Base-by-base conservation (phyloP, 192 early-diverging fungal species). In the Backusella tuberculispora region DNA sequence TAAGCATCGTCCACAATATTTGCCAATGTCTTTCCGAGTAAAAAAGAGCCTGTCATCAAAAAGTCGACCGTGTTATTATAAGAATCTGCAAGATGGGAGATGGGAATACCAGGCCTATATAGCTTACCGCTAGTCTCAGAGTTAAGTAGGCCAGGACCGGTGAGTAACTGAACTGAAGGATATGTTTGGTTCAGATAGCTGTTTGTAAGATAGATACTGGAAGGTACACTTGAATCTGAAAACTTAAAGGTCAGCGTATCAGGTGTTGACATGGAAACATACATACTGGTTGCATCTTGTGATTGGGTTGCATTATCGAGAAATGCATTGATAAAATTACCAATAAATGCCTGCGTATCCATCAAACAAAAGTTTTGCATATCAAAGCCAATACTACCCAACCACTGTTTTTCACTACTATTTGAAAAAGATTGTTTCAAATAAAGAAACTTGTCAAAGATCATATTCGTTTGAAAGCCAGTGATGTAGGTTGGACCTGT, bases 381-480 rank as follows among this genome's bases (percentile, higher is more conserved):
- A 37, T 78, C 65, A 45, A 77, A 74, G 8, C 74, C 77, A 76
- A 67, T 56, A 78, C n/a, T 19, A 19, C 68, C 10, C 12, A 24
- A 34, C 42, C 44, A 46, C 38, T 69, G 26, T 43, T 69, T 69
- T 15, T 29, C 9, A 4, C 43, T 26, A 43, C 21, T 45, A 17
- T 47, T 17, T 4, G 42, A 29, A 60, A 60, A 60, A 4, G 53
- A 24, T 13, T 60, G 53, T 60, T 60, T 60, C 13, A 45, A 13
- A 43, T 47, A 19, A 2, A 82, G 66, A 48, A 69, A 78, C 48
- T 82, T 82, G 29, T 82, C 81, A 76, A 82, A 82, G 6, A 82
- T 78, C 70, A 82, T 75, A 40, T 71, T 78, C 6, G 76, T 76
- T 41, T 76, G 76, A 44, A 82, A 82, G 1, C 81, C 77, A 2